Percentiles rank a stretch among this genome's conserved stretches.
Evolutionary conservation across 2,329 filamentous ascomycete species (phyloP).

Genomic region (Anthostomella pinea): DNA sequence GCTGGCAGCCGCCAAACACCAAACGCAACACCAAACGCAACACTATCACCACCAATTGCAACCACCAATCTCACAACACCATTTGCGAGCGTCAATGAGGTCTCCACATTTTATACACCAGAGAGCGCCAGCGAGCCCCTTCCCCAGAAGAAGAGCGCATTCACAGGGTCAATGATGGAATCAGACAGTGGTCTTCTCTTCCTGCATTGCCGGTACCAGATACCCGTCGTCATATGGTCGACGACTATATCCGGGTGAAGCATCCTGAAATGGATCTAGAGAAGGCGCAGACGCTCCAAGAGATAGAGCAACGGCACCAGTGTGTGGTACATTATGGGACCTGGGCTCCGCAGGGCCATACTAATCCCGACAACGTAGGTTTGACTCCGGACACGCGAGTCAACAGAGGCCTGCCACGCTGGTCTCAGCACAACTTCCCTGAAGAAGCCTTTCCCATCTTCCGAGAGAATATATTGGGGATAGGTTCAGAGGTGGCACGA

Average conservation of each 20-base stretch:
- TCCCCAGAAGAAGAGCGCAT: background rate
- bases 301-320: slow-evolving; percentile 7
- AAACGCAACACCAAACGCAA: too few species aligned
- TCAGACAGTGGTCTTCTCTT: slow-evolving; percentile 4
- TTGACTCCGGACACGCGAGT: slow-evolving; percentile 1
- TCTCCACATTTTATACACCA: too few species aligned
- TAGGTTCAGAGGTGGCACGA: slow-evolving; percentile 7
- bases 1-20: too few species aligned
- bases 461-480: slow-evolving; percentile 1
- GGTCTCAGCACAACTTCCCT: background rate
- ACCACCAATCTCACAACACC: too few species aligned
- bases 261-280: slow-evolving; percentile 9
- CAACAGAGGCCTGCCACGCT: background rate
- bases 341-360: slow-evolving; percentile 4
- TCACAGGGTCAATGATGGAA: slow-evolving; percentile 3
- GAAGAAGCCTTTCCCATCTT: slow-evolving; percentile 1
- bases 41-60: too few species aligned
- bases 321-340: slow-evolving; percentile 10
- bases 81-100: too few species aligned
- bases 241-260: slow-evolving; percentile 6
- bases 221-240: slow-evolving; percentile 5
- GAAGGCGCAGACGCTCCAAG: slow-evolving; percentile 4
- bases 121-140: too few species aligned
- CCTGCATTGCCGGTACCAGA: slow-evolving; percentile 3
- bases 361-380: slow-evolving; percentile 2